Percentiles rank a stretch among this genome's conserved stretches.
Evolutionary conservation across 1,139 yeast genomes (phyloP).

Genomic region (Suhomyces guaymorum): DNA sequence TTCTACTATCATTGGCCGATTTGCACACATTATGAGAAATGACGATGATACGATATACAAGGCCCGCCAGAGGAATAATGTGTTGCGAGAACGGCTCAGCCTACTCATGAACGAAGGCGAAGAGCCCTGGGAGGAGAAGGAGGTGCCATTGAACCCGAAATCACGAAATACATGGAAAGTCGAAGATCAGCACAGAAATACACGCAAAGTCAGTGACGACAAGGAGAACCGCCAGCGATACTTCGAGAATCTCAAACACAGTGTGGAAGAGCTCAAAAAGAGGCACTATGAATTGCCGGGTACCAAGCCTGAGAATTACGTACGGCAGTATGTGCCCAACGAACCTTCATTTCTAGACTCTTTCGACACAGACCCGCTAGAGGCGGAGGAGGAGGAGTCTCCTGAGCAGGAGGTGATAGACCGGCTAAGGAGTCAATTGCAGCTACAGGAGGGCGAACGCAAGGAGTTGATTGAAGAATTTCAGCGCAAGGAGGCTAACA

Average conservation of each 20-base stretch:
- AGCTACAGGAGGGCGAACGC: conserved; percentile 12
- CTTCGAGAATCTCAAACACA: conserved; percentile 14
- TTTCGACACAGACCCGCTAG: conserved; percentile 5
- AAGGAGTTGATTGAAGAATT: conserved; percentile 18
- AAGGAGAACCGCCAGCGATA: conserved; percentile 14
- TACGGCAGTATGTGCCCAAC: conserved; percentile 2
- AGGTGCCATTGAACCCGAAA: background rate
- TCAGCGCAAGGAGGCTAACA: conserved; percentile 15
- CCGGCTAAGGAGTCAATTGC: conserved; percentile 10
- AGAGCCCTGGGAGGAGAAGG: conserved; percentile 4
- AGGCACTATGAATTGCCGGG: conserved; percentile 16
- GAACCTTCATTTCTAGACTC: conserved; percentile 4
- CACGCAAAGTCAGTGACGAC: conserved; percentile 3
- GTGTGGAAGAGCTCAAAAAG: conserved; percentile 17
- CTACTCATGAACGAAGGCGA: conserved; percentile 15
- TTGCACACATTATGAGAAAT: conserved; percentile 2
- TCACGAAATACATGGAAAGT: too few species aligned
- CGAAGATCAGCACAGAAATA: background rate
- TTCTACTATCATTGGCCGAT: too few species aligned
- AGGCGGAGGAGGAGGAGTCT: background rate
- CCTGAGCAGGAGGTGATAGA: conserved; percentile 1
- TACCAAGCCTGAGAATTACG: conserved; percentile 1
- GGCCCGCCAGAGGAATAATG: conserved; percentile 15
- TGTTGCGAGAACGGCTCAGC: conserved; percentile 15
- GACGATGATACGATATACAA: conserved; percentile 15